Evolutionary conservation across 306 rosid species (phyloP), one percentile per base, ranked within the genome.

Genomic region (Vigna unguiculata): DNA sequence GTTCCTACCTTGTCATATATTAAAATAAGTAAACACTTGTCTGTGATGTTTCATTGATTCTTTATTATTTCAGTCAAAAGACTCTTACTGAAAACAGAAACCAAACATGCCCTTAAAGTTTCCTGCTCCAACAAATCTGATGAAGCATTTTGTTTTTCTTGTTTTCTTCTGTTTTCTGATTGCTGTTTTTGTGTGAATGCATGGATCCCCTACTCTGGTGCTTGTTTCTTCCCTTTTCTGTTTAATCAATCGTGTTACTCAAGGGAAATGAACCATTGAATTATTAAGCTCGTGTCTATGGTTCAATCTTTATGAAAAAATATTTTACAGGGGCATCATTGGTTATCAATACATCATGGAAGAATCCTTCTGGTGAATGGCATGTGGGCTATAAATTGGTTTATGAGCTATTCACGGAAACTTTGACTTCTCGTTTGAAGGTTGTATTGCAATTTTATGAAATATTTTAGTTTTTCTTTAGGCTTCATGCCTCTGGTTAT

Each of bases 331-430:
- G 99, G 54, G 79, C 91, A 68, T 81, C 91, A 78, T 82, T 95
- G 91, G 74, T 72, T 66, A 82, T 95, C 69, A 89, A 92, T 84
- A 80, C 89, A 65, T 86, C 90, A 10, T 95, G 99, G 99, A 88
- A 88, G 82, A 95, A 95, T 84, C 97, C 99, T 73, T 89, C 97
- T 69, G 97, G 99, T 66, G 97, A 92, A 81, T 95, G 99, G 99
- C 97, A 72, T 22, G 97, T 92, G 76, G 99, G 99, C 77, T 89
- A 68, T 85, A 95, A 90, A 84, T 81, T 90, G 77, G 87, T 90
- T 49, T 95, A 95, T 86, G 97, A 92, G 85, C 84, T 95, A 76
- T 95, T 95, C 63, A 95, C 97, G 0, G 84, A 79, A 28, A 83
- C 82, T 15, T 78, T 95, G 90, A 88, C 85, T 74, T 84, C 91